Percentiles rank a stretch among this genome's conserved stretches.
phyloP scores from a whole-genome alignment of 2,329 filamentous ascomycete genomes.

The Pseudogymnoascus sp. region DNA sequence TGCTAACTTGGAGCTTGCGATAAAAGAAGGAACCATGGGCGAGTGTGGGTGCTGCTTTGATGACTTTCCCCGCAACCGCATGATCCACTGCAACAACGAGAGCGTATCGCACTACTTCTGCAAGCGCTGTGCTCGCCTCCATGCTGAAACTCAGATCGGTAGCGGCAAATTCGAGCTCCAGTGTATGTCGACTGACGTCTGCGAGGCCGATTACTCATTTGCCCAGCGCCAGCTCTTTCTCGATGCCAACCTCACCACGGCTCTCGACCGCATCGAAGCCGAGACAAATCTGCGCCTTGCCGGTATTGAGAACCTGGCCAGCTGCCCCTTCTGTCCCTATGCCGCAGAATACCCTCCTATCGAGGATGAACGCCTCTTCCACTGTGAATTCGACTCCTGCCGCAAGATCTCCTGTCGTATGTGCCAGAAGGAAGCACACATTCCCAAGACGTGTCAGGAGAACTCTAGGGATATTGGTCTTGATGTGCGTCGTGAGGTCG shows the following conservation, averaged over 20 bases:
- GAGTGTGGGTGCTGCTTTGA: slow-evolving; percentile 70
- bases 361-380: slow-evolving; percentile 63
- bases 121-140: slow-evolving; percentile 51
- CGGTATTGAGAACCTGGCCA: slow-evolving; percentile 60
- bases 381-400: slow-evolving; percentile 60
- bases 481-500: slow-evolving; percentile 56
- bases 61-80: slow-evolving; percentile 55
- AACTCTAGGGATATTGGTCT: slow-evolving; percentile 49
- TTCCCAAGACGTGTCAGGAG: slow-evolving; percentile 65
- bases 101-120: slow-evolving; percentile 52
- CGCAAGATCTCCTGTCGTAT: slow-evolving; percentile 54
- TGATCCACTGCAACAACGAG: slow-evolving; percentile 57
- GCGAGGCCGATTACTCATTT: slow-evolving; percentile 50
- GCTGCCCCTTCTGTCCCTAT: slow-evolving; percentile 76
- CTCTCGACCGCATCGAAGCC: slow-evolving; percentile 63
- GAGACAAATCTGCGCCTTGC: slow-evolving; percentile 61
- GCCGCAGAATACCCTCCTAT: slow-evolving; percentile 63
- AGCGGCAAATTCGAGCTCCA: slow-evolving; percentile 56
- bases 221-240: slow-evolving; percentile 49
- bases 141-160: slow-evolving; percentile 61
- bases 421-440: slow-evolving; percentile 60
- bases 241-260: slow-evolving; percentile 46
- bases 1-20: slow-evolving; percentile 35
- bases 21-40: slow-evolving; percentile 41
- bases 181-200: slow-evolving; percentile 65